These are phyloP conservation scores for Fusarium chaquense DNA, from an alignment of 2,329 filamentous ascomycete genomes.

Conservation along the genomic window DNA sequence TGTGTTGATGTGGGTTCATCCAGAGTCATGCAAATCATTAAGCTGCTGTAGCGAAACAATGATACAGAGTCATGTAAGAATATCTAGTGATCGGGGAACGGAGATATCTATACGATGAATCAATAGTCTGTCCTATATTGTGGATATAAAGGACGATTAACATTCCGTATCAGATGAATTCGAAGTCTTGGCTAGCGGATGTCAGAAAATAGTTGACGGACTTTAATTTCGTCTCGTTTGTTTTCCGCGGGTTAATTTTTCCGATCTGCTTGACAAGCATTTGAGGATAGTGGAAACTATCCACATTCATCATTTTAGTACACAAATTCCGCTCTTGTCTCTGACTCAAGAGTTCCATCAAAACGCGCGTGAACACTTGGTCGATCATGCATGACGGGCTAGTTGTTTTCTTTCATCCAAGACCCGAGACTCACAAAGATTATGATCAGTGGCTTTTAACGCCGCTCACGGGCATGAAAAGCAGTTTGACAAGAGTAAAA, in stretches of 20 bases:
- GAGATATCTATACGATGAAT: background rate
- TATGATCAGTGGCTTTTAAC: background rate
- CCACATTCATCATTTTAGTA: background rate
- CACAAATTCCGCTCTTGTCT: background rate
- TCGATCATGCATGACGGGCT: no score
- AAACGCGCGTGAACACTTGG: background rate
- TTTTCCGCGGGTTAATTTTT: background rate
- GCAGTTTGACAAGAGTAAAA: background rate
- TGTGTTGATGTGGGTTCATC: no score
- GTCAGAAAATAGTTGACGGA: background rate
- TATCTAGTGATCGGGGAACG: background rate
- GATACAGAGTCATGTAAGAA: background rate
- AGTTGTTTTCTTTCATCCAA: background rate
- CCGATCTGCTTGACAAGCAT: background rate
- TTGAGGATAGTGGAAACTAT: rapidly evolving
- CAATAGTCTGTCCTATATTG: background rate
- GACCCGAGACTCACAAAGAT: background rate
- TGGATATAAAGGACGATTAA: background rate
- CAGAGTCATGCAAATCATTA: background rate
- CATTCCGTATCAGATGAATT: background rate
- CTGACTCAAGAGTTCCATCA: background rate
- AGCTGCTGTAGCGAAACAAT: background rate
- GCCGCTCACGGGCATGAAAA: no score
- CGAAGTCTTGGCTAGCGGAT: background rate
- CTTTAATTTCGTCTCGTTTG: background rate